Evolutionary conservation across 2,329 filamentous ascomycete genomes (phyloP).

Genomic region (Monosporascus sp.): DNA sequence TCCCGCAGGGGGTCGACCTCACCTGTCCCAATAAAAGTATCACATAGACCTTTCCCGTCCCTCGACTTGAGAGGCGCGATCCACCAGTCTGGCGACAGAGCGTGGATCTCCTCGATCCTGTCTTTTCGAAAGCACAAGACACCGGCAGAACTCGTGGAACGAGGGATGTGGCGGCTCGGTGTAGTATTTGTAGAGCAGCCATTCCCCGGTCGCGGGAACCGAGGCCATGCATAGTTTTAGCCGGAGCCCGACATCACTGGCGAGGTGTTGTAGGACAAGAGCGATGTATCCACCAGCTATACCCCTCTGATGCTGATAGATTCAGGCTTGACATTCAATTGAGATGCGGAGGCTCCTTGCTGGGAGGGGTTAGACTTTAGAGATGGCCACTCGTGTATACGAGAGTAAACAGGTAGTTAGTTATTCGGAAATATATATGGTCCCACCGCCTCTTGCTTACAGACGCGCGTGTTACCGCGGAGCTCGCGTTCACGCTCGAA

Average conservation of each 20-base stretch:
- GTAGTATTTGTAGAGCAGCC: conserved; percentile 24
- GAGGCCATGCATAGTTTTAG: conserved; percentile 30
- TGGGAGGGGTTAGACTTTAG: conserved; percentile 4
- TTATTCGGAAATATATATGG: no score
- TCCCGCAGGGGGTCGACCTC: conserved; percentile 40
- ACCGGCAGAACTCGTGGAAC: conserved; percentile 29
- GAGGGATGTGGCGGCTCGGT: conserved; percentile 30
- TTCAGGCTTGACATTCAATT: conserved; percentile 24
- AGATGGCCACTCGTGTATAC: no score
- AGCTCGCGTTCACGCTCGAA: conserved; percentile 92
- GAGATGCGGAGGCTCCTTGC: conserved; percentile 19
- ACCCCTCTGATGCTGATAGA: conserved; percentile 34
- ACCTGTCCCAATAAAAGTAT: conserved; percentile 29
- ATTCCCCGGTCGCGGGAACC: conserved; percentile 23
- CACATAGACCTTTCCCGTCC: conserved; percentile 27
- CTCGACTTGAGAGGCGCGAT: conserved; percentile 25
- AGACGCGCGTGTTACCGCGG: conserved; percentile 38
- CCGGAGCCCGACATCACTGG: conserved; percentile 31
- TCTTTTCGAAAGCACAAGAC: conserved; percentile 25
- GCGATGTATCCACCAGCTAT: conserved; percentile 32
- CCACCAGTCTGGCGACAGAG: conserved; percentile 30
- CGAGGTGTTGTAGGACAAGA: conserved; percentile 31
- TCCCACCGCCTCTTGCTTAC: conserved; percentile 11
- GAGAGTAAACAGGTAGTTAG: background rate
- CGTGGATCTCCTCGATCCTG: conserved; percentile 17